Base-by-base conservation (phyloP, 805 yeast species). In the Alloascoidea africana region DNA sequence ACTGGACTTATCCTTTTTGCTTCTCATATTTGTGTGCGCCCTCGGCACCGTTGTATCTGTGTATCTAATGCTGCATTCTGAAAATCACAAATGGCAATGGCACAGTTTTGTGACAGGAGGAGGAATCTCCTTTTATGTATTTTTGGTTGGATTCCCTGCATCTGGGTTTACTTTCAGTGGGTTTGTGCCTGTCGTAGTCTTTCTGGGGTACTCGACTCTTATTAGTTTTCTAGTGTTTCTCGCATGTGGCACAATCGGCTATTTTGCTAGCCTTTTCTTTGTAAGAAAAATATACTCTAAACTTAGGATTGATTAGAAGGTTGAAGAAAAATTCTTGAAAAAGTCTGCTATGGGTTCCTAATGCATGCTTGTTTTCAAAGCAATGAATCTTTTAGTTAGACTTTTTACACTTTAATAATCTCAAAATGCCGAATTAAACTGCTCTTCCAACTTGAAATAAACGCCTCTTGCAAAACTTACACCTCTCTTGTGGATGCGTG, bases 1-100 rank as follows among this genome's bases (percentile, higher is more conserved):
- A 67, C 63, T 89, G 47, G 82, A 86, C 58, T 76, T 87, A 62
- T 86, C 96, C 49, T 76, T 83, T 54, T 44, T 78, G n/a, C 65
- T 87, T 52, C 80, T 85, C 84, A 63, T 83, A 8, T 49, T 80
- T 48, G 86, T 95, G 3, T 79, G 94, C 11, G 66, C 80, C 11
- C 65, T 87, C 42, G 85, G 86, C 18, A 78, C 96, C 0, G 63
- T 86, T 16, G 64, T 89, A 50, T 69, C 85, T 56, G 73, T 81
- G 17, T 91, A 91, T 58, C 79, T 83, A 63, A 70, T 86, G 3
- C 67, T 91, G 46, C 83, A 94, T 53, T 64, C 84, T 37, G 98
- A 91, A 55, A 84, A 91, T 57, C 87, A 93, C 65, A 74, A 76
- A 56, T 91, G 98, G 98, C 96, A 89, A 54, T 91, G 98, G 98